Evolutionary conservation across 768 basidiomycete species (phyloP), one percentile per base, ranked within the genome.

Genomic region (Mycena rosella): DNA sequence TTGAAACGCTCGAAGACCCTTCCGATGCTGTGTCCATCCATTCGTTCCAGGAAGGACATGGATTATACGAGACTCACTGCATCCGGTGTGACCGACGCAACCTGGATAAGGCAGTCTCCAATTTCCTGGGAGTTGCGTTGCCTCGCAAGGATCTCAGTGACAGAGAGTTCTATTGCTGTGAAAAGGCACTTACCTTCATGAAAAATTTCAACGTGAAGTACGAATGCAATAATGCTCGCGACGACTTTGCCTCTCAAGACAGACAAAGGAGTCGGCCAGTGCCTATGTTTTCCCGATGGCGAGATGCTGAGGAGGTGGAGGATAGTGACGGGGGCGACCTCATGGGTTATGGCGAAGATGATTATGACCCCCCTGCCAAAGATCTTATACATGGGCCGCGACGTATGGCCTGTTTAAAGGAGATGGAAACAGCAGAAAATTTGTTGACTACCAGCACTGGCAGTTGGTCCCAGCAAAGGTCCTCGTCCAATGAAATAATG

Each of bases 81-180:
- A 14, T 48, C n/a, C n/a, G 45, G 26, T 48, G 32, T 15, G 47
- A 48, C 32, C 29, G 22, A 24, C 5, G 58, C 22, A 42, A n/a
- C n/a, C n/a, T n/a, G n/a, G n/a, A n/a, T n/a, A n/a, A n/a, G n/a
- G 48, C 2, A 17, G 51, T 8, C n/a, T 75, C 75, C 13, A 76
- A 78, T 62, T 78, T 80, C 63, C 47, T 77, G 26, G 80, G 79
- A 18, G 79, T 72, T 2, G 29, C 66, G 11, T 64, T 79, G 4
- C 81, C 80, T 9, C 29, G 80, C 57, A 51, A 29, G 48, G 81
- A 81, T 65, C 49, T 73, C 42, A 76, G 78, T 22, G 74, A 78
- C 59, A 64, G 73, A 30, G 76, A 79, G 45, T 77, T 68, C 32
- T 79, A 79, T 65, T 79, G 77, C 64, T 24, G 45, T 18, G 45